Evolutionary conservation across 768 basidiomycete genomes (phyloP).

Genomic region (Mycena belliarum): DNA sequence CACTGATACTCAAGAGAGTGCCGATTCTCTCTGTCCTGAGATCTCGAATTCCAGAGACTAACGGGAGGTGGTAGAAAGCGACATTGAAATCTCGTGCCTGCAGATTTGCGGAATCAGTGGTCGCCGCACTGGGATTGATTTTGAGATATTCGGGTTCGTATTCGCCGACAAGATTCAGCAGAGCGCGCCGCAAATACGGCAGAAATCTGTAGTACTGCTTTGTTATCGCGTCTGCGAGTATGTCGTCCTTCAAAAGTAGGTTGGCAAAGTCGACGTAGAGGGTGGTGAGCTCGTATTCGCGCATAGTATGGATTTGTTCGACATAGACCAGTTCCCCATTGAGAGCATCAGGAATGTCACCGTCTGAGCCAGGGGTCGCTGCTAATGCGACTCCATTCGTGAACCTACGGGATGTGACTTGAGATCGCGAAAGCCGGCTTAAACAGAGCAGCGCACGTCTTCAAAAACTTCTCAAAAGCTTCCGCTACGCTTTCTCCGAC

Average conservation of each 20-base stretch:
- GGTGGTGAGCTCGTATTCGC: slow-evolving; percentile 90
- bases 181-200: slow-evolving; percentile 88
- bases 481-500: slow-evolving; percentile 95
- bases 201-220: slow-evolving; percentile 97
- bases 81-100: slow-evolving; percentile 93
- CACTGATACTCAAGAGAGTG: slow-evolving; percentile 91
- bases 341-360: slow-evolving; percentile 49
- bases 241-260: slow-evolving; percentile 86
- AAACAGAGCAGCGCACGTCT: slow-evolving; percentile 61
- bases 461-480: slow-evolving; percentile 88
- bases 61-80: slow-evolving; percentile 92
- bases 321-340: slow-evolving; percentile 80
- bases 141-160: slow-evolving; percentile 95
- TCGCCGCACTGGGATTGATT: slow-evolving; percentile 86
- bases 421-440: background rate
- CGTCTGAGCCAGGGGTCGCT: slow-evolving; percentile 81
- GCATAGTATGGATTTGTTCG: slow-evolving; percentile 94
- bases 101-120: slow-evolving; percentile 83
- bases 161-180: slow-evolving; percentile 86
- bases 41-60: slow-evolving; percentile 94
- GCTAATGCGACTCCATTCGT: slow-evolving; percentile 79
- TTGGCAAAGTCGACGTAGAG: slow-evolving; percentile 96
- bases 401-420: slow-evolving; percentile 52
- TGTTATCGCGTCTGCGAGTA: slow-evolving; percentile 90
- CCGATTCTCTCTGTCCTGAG: slow-evolving; percentile 93